phyloP scores from a whole-genome alignment of 305 asterid species.

The Rubia occidens region DNA sequence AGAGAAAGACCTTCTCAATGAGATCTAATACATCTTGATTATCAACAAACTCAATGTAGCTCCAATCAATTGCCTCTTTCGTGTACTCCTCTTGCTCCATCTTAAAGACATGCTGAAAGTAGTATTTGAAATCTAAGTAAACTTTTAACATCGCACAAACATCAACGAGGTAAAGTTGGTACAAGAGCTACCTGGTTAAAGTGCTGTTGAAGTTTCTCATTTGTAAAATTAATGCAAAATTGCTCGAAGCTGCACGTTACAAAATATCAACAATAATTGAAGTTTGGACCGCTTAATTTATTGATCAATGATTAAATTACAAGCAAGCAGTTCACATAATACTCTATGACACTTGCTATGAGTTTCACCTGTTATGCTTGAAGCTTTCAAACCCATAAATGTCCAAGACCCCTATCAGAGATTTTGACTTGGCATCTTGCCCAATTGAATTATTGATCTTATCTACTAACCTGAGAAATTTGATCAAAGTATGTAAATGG shows the following conservation, averaged over 20 bases:
- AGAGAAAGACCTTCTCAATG: constrained; percentile 68
- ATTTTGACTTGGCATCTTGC: constrained; percentile 70
- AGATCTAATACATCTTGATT: constrained; percentile 96
- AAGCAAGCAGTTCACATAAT: neutral
- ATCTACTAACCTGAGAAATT: constrained; percentile 74
- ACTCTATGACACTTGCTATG: constrained; percentile 1
- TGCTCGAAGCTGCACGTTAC: constrained; percentile 81
- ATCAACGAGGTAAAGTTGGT: constrained; percentile 15
- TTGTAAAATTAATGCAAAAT: constrained; percentile 92
- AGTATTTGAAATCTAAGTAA: constrained; percentile 26
- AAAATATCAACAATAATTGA: constrained; percentile 25
- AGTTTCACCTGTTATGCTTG: constrained; percentile 75
- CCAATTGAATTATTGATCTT: constrained; percentile 93
- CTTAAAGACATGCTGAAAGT: constrained; percentile 89
- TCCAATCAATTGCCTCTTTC: constrained; percentile 90
- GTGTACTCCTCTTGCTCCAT: constrained; percentile 99
- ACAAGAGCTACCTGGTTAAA: constrained; percentile 71
- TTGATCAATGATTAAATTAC: neutral
- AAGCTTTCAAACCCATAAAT: constrained; percentile 98
- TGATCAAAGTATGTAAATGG: constrained; percentile 12
- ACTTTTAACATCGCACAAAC: constrained; percentile 14
- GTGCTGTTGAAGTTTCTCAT: constrained; percentile 96
- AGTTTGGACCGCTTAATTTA: neutral
- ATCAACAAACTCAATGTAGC: constrained; percentile 98
- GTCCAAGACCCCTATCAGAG: constrained; percentile 90